phyloP scores from a whole-genome alignment of 2,329 filamentous ascomycete genomes.

The Metarhizium anisopliae region DNA sequence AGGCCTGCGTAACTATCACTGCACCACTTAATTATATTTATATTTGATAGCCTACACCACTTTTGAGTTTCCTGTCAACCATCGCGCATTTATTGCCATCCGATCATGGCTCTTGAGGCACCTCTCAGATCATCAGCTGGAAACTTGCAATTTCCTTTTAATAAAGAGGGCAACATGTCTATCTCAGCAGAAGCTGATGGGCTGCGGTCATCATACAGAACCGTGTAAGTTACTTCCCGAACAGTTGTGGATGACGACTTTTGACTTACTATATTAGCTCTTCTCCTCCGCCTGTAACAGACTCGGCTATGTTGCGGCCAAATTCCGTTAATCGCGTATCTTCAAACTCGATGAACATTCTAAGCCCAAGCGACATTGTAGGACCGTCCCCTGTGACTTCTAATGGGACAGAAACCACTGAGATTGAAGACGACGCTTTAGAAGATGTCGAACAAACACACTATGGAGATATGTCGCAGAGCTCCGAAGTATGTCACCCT shows the following conservation, averaged over 20 bases:
- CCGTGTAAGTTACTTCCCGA: slow-evolving; percentile 33
- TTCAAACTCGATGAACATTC: slow-evolving; percentile 44
- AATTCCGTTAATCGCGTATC: slow-evolving; percentile 38
- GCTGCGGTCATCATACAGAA: slow-evolving; percentile 38
- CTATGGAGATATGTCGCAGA: slow-evolving; percentile 9
- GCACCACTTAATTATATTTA: neutral
- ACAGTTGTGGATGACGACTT: neutral
- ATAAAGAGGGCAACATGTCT: slow-evolving; percentile 43
- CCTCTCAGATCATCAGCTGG: slow-evolving; percentile 55
- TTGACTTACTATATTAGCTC: slow-evolving; percentile 18
- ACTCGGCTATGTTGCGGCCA: slow-evolving; percentile 43
- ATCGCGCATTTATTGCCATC: neutral
- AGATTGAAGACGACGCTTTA: slow-evolving; percentile 69
- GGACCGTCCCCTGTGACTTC: slow-evolving; percentile 81
- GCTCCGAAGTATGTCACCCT: slow-evolving; percentile 21
- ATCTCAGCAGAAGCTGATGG: slow-evolving; percentile 43
- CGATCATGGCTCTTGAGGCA: slow-evolving; percentile 33
- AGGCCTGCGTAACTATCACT: slow-evolving; percentile 14
- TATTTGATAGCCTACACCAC: neutral
- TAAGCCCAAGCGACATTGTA: slow-evolving; percentile 60
- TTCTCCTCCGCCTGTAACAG: slow-evolving; percentile 25
- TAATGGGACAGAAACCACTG: slow-evolving; percentile 72
- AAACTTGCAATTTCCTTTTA: slow-evolving; percentile 28
- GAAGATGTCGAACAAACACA: slow-evolving; percentile 44
- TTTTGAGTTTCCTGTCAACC: neutral